A percentile compares a stretch with the other conserved stretches of the same genome.
Conservation (phyloP, 2,329 filamentous ascomycete species). For the Davidsoniella australis region DNA sequence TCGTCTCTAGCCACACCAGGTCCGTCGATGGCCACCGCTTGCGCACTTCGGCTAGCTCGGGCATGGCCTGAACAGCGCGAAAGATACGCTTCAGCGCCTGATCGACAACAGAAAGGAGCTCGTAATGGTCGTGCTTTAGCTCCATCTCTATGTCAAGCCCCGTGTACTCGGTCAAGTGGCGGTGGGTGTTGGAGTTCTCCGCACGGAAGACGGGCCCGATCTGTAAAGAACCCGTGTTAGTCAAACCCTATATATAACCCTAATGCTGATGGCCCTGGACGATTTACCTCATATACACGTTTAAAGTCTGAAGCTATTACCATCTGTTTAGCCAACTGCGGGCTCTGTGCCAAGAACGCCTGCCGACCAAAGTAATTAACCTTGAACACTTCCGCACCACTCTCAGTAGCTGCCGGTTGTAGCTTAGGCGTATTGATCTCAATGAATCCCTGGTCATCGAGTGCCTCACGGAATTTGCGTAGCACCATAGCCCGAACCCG, state of each 20-base stretch:
- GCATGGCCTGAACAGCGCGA: conserved; percentile 25
- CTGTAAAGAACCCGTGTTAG: conserved; percentile 12
- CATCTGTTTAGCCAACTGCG: conserved; percentile 88
- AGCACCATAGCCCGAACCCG: conserved; percentile 68
- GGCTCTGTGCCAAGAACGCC: conserved; percentile 81
- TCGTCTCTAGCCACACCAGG: conserved; percentile 73
- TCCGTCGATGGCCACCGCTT: conserved; percentile 75
- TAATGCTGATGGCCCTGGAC: neutral
- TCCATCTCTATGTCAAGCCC: conserved; percentile 88
- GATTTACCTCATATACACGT: conserved; percentile 57
- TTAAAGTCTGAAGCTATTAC: conserved; percentile 77
- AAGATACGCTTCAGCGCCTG: conserved; percentile 61
- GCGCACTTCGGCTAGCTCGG: conserved; percentile 65
- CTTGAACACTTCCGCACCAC: conserved; percentile 78
- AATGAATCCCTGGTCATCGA: conserved; percentile 64
- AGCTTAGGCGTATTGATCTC: conserved; percentile 91
- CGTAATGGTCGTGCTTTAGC: conserved; percentile 76
- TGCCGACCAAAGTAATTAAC: conserved; percentile 79
- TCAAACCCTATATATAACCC: neutral
- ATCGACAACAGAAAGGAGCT: conserved; percentile 66
- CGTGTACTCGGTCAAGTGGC: conserved; percentile 87
- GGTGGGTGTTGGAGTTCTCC: conserved; percentile 89
- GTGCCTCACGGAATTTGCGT: conserved; percentile 58
- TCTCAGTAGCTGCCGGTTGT: conserved; percentile 79
- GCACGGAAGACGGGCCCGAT: conserved; percentile 82